These are phyloP conservation scores for Didymella keratinophila DNA, from an alignment of 2,329 filamentous ascomycete species.

Conservation along the genomic window DNA sequence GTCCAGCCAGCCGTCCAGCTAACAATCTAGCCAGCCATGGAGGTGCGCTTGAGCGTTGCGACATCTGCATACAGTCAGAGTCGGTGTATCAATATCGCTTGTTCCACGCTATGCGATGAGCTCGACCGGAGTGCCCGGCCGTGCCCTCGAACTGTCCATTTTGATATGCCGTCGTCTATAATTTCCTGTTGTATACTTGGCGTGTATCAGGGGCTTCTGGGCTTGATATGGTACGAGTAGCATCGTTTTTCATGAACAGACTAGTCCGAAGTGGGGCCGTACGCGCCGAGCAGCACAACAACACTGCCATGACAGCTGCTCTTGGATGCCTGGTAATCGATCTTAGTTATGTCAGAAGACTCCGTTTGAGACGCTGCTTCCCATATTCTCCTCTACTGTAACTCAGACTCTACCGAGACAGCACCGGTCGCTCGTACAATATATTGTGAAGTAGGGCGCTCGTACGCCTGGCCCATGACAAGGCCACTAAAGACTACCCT, in stretches of 20 bases:
- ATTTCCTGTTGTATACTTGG: background rate
- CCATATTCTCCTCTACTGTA: no score
- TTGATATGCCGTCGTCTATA: background rate
- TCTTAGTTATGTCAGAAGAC: background rate
- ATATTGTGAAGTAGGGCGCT: background rate
- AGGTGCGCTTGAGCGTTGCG: background rate
- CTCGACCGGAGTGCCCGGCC: conserved; percentile 7
- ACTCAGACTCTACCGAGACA: no score
- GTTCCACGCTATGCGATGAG: background rate
- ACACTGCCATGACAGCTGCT: background rate
- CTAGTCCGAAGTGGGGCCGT: background rate
- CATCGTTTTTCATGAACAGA: background rate
- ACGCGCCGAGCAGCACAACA: background rate
- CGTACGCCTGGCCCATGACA: background rate
- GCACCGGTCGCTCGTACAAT: no score
- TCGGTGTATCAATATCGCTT: background rate
- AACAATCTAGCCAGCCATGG: conserved; percentile 1
- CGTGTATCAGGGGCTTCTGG: background rate
- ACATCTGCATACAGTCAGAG: background rate
- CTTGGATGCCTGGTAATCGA: background rate
- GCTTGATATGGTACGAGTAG: background rate
- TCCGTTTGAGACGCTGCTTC: no score
- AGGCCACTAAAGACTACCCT: background rate
- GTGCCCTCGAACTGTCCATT: background rate
- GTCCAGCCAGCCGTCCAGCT: background rate